phyloP scores from a whole-genome alignment of 352 stramenopile genomes.

The Phytophthora constricta region DNA sequence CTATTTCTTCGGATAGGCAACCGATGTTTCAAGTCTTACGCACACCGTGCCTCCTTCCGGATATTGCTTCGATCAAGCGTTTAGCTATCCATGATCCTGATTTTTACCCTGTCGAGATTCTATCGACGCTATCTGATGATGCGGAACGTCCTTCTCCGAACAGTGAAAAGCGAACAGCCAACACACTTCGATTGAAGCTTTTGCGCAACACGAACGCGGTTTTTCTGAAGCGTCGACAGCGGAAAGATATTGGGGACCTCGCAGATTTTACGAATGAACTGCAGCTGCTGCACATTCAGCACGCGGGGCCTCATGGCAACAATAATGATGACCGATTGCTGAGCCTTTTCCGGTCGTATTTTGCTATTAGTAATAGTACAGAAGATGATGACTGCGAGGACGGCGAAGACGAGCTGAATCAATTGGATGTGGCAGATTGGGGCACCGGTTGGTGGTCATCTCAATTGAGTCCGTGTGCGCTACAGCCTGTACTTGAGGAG shows the following conservation, averaged over 20 bases:
- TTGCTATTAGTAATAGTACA: conserved; percentile 13
- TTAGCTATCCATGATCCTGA: conserved; percentile 51
- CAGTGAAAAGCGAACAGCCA: conserved; percentile 45
- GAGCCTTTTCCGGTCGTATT: conserved; percentile 43
- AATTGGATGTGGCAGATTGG: conserved; percentile 32
- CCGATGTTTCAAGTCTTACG: conserved; percentile 39
- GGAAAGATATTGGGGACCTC: conserved; percentile 20
- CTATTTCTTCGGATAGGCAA: too few species aligned
- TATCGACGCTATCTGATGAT: conserved; percentile 22
- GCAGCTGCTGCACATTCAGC: conserved; percentile 14
- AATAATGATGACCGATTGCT: conserved; percentile 38
- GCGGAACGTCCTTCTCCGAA: conserved; percentile 3
- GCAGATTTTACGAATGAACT: conserved; percentile 29
- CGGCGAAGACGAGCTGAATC: conserved; percentile 17
- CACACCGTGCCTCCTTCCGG: conserved; percentile 77
- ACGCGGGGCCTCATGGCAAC: background rate
- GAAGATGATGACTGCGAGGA: conserved; percentile 30
- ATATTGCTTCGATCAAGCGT: conserved; percentile 60
- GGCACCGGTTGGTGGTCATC: conserved; percentile 44
- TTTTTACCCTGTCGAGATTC: conserved; percentile 83
- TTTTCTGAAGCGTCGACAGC: conserved; percentile 62
- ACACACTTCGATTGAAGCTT: conserved; percentile 61
- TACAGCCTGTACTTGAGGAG: conserved; percentile 45
- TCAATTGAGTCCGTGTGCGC: conserved; percentile 32
- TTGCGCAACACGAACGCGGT: conserved; percentile 64